phyloP scores from a whole-genome alignment of 176 grass and related monocot genomes.

The Musa beccarii region DNA sequence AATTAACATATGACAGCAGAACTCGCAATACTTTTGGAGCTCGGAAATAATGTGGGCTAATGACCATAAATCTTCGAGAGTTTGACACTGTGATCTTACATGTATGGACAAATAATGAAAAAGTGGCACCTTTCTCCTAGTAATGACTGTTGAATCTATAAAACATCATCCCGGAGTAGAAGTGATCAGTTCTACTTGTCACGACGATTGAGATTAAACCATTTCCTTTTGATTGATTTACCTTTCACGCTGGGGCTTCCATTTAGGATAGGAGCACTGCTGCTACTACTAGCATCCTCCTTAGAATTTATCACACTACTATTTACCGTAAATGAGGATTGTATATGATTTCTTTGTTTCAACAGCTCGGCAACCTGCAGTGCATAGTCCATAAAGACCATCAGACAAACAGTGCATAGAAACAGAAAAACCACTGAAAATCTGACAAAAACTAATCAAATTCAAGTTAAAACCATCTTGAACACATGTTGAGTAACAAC shows the following conservation, averaged over 20 bases:
- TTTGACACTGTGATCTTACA: neutral
- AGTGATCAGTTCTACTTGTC: too few species aligned
- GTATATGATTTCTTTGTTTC: slow-evolving; percentile 73
- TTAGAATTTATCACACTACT: slow-evolving; percentile 40
- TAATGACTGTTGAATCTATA: too few species aligned
- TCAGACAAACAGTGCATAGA: neutral
- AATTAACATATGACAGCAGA: neutral
- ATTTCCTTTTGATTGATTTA: too few species aligned
- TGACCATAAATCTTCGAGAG: neutral
- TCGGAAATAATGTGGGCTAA: neutral
- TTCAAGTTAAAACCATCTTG: slow-evolving; percentile 7
- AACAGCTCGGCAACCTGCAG: slow-evolving; percentile 79
- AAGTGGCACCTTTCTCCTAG: too few species aligned
- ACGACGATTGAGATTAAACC: too few species aligned
- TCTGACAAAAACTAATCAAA: slow-evolving; percentile 2
- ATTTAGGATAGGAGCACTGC: slow-evolving; percentile 36
- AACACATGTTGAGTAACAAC: neutral
- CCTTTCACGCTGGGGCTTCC: slow-evolving; percentile 4
- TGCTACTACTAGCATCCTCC: slow-evolving; percentile 35
- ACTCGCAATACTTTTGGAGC: neutral
- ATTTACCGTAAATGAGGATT: slow-evolving; percentile 64
- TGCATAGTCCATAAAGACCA: neutral
- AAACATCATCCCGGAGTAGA: too few species aligned
- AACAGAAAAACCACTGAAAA: slow-evolving; percentile 6
- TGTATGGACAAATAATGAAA: neutral